Evolutionary conservation across 139 green algal species (phyloP).

Genomic region (Mesotaenium endlicherianum): DNA sequence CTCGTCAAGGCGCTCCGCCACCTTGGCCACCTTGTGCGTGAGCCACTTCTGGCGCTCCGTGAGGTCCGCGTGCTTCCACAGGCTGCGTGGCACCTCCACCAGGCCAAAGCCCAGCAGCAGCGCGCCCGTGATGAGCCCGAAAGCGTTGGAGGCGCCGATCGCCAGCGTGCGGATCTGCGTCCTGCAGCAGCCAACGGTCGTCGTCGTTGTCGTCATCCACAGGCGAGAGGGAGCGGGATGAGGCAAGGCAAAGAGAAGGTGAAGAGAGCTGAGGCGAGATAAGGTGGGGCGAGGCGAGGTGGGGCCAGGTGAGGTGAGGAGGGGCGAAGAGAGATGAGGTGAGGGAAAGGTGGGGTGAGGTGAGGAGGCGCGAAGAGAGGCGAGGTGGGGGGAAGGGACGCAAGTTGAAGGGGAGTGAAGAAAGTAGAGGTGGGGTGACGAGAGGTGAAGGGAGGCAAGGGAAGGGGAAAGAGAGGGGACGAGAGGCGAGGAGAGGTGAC

Average conservation of each 20-base stretch:
- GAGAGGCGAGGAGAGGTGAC: neutral
- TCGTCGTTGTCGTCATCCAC: too few relatives aligned
- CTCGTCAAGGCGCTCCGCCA: conserved; percentile 61
- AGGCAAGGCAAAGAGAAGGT: too few relatives aligned
- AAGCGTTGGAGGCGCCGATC: conserved; percentile 82
- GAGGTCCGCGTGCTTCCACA: conserved; percentile 71
- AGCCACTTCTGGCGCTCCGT: conserved; percentile 54
- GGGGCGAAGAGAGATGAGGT: neutral
- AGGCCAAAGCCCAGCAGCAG: conserved; percentile 86
- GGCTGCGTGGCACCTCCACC: conserved; percentile 76
- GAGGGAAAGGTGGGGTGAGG: neutral
- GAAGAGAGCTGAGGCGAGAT: neutral
- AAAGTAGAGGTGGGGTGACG: neutral
- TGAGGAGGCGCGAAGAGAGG: too few relatives aligned
- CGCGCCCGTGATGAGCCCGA: conserved; percentile 76
- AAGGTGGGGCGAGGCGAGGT: neutral
- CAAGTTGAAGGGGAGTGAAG: neutral
- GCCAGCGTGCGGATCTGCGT: conserved; percentile 62
- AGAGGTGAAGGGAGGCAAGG: too few relatives aligned
- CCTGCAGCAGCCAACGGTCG: conserved; percentile 1
- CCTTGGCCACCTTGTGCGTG: conserved; percentile 44
- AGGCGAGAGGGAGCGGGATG: too few relatives aligned
- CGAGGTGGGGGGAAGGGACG: too few relatives aligned
- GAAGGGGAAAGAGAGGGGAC: neutral
- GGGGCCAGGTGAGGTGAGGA: neutral